A percentile compares a stretch with the other conserved stretches of the same genome.
These are phyloP conservation scores for Scutellaria baicalensis DNA, from an alignment of 257 asterid genomes.

Conservation along the genomic window DNA sequence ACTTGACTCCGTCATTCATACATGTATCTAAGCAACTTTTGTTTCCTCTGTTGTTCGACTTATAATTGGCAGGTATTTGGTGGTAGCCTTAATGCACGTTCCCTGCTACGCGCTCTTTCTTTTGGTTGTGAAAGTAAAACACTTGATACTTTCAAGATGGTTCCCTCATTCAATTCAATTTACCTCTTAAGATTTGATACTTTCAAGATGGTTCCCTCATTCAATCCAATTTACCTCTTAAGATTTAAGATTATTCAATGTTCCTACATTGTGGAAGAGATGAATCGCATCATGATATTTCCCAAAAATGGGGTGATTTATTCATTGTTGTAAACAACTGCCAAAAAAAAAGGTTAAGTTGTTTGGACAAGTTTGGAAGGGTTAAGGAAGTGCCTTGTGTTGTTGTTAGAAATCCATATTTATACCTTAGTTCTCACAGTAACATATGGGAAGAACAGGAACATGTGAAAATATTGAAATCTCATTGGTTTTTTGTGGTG, in stretches of 20 bases:
- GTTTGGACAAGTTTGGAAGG: neutral
- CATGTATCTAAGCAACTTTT: neutral
- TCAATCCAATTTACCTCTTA: slow-evolving; percentile 23
- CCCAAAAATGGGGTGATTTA: neutral
- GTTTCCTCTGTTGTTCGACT: neutral
- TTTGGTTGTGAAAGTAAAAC: slow-evolving; percentile 46
- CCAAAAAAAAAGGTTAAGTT: neutral
- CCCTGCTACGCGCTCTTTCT: slow-evolving; percentile 65
- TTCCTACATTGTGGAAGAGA: no score
- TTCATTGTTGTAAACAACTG: neutral
- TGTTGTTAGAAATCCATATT: neutral
- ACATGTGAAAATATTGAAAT: neutral
- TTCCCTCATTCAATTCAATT: slow-evolving; percentile 41
- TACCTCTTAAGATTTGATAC: neutral
- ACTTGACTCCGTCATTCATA: neutral
- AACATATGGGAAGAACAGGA: neutral
- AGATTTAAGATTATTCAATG: neutral
- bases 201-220: slow-evolving; percentile 54
- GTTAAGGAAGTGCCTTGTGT: neutral
- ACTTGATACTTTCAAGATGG: slow-evolving; percentile 35
- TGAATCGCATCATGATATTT: neutral
- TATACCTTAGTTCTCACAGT: neutral
- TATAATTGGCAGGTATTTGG: slow-evolving; percentile 55
- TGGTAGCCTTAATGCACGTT: slow-evolving; percentile 68
- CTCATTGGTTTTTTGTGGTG: neutral